Evolutionary conservation across 768 basidiomycete species (phyloP).

Genomic region (Sutorius australiensis): DNA sequence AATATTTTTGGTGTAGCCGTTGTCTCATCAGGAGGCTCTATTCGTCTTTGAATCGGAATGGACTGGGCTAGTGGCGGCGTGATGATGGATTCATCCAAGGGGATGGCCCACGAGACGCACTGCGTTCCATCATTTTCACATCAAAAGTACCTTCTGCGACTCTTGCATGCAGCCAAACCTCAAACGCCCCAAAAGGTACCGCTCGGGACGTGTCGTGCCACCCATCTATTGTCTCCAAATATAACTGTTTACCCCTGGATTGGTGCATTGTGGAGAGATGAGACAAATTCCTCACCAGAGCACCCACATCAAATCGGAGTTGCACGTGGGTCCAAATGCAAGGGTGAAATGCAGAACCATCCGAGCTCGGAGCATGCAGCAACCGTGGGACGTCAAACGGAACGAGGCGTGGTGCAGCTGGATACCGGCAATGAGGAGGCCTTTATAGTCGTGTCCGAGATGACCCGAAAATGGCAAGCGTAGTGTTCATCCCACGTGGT

Average conservation of each 20-base stretch:
- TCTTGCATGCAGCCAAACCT: not conserved
- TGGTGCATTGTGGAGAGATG: not conserved
- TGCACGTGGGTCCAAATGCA: not conserved
- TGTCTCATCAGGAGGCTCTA: too few relatives aligned
- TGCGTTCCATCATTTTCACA: not conserved
- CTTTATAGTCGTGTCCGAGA: not conserved
- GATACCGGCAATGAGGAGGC: too few relatives aligned
- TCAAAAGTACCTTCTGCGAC: not conserved
- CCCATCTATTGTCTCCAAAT: conserved; percentile 4
- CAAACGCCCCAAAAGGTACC: not conserved
- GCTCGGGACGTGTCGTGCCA: not conserved
- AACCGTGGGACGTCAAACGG: too few relatives aligned
- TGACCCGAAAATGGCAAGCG: conserved; percentile 20
- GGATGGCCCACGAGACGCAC: not conserved
- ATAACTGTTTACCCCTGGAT: conserved; percentile 1
- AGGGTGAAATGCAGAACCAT: not conserved
- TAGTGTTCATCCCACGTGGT: conserved; percentile 20
- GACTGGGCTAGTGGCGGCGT: too few relatives aligned
- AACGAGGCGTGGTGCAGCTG: too few relatives aligned
- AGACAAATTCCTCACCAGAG: not conserved
- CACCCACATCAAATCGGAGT: not conserved
- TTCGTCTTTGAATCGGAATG: too few relatives aligned
- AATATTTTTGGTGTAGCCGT: too few relatives aligned
- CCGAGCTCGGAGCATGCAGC: not conserved
- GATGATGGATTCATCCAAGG: too few relatives aligned